Evolutionary conservation across 805 yeast species (phyloP).

Genomic region (Schwanniomyces sp.): DNA sequence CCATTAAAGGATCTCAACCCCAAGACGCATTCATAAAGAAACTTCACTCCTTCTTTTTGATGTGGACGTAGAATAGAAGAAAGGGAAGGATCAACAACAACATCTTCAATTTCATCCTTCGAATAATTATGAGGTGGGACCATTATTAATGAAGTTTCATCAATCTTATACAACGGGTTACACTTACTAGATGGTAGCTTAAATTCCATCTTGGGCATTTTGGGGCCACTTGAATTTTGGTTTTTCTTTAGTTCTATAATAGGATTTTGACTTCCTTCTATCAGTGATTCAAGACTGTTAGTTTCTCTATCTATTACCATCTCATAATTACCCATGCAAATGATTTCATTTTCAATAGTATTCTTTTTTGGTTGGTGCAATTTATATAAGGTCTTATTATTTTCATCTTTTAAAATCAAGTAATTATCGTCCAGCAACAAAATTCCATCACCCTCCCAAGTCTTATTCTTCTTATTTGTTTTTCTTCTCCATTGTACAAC

Average conservation of each 20-base stretch:
- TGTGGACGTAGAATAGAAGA: constrained; percentile 68
- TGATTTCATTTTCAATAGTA: constrained; percentile 2
- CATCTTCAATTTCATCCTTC: constrained; percentile 27
- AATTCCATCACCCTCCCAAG: constrained; percentile 93
- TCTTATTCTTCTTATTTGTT: constrained; percentile 75
- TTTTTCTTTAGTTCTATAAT: background rate
- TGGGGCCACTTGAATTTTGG: background rate
- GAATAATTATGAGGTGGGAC: constrained; percentile 6
- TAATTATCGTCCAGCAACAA: constrained; percentile 33
- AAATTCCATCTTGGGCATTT: background rate
- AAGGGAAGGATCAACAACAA: constrained; percentile 61
- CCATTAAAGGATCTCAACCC: constrained; percentile 55
- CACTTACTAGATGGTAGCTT: constrained; percentile 1
- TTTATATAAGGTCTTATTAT: constrained; percentile 18
- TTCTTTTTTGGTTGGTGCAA: constrained; percentile 18
- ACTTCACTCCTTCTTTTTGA: constrained; percentile 80
- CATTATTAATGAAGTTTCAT: constrained; percentile 6
- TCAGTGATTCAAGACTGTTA: background rate
- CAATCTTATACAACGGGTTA: background rate
- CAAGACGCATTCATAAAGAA: constrained; percentile 80
- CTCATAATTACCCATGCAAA: constrained; percentile 55
- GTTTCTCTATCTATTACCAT: constrained; percentile 57
- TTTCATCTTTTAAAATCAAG: constrained; percentile 25
- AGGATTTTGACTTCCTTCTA: background rate
- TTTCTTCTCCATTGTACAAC: constrained; percentile 68